phyloP scores from a whole-genome alignment of 2,329 filamentous ascomycete genomes.

The Ceratocystis variospora region DNA sequence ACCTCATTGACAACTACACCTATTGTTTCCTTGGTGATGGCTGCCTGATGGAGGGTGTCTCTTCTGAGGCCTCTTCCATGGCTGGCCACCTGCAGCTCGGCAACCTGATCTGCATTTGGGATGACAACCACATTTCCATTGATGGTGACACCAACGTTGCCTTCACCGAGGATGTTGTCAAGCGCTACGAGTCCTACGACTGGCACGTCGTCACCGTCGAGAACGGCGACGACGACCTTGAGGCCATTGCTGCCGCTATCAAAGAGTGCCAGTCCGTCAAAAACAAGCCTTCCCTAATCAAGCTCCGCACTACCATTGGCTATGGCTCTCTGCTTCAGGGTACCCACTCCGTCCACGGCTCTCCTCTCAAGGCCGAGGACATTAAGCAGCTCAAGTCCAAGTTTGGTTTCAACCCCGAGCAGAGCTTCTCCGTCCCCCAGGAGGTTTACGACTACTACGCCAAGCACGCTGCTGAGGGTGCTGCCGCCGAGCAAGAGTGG shows the following conservation, averaged over 20 bases:
- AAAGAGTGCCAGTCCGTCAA: slow-evolving; percentile 72
- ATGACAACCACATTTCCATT: slow-evolving; percentile 95
- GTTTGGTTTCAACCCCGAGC: slow-evolving; percentile 90
- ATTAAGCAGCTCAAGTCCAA: slow-evolving; percentile 84
- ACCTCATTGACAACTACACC: slow-evolving; percentile 91
- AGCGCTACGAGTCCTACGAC: slow-evolving; percentile 93
- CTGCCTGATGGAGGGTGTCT: slow-evolving; percentile 96
- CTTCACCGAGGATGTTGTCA: slow-evolving; percentile 91
- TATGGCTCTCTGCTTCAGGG: slow-evolving; percentile 88
- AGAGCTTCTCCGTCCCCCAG: slow-evolving; percentile 87
- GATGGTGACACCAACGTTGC: slow-evolving; percentile 92
- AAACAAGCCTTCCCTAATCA: slow-evolving; percentile 94
- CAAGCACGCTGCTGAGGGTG: slow-evolving; percentile 74
- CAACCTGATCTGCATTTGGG: slow-evolving; percentile 93
- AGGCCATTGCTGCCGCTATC: slow-evolving; percentile 77
- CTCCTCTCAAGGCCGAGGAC: slow-evolving; percentile 88
- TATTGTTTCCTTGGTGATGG: slow-evolving; percentile 96
- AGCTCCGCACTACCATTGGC: slow-evolving; percentile 93
- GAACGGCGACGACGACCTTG: slow-evolving; percentile 80
- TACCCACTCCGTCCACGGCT: slow-evolving; percentile 90
- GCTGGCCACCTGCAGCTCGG: slow-evolving; percentile 95
- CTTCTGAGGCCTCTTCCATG: slow-evolving; percentile 77
- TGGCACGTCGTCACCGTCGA: slow-evolving; percentile 81
- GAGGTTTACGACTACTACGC: slow-evolving; percentile 84
- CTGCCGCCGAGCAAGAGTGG: slow-evolving; percentile 86